Conservation (phyloP, 352 stramenopile genomes). For the Phytophthora sp. region DNA sequence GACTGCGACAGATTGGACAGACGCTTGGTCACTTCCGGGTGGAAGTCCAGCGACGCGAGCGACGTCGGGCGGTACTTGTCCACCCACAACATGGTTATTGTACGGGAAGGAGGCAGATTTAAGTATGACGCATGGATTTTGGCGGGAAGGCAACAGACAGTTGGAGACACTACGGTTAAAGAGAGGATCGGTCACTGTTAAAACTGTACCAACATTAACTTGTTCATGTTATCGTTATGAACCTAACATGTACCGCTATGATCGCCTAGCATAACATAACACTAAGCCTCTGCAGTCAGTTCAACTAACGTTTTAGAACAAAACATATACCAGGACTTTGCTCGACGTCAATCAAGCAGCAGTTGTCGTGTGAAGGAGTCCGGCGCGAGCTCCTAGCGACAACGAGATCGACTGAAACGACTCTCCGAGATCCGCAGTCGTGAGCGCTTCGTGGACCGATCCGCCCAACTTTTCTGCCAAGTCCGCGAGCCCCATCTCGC, state of each 20-base stretch:
- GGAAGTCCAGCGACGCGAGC: conserved; percentile 93
- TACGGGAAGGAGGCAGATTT: conserved; percentile 7
- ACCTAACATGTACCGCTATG: no score
- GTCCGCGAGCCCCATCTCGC: conserved; percentile 32
- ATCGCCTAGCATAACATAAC: no score
- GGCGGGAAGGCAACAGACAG: not conserved
- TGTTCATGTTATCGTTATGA: no score
- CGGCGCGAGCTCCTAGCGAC: conserved; percentile 44
- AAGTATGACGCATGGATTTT: not conserved
- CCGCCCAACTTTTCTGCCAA: conserved; percentile 40
- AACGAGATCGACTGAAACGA: conserved; percentile 49
- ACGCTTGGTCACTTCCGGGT: conserved; percentile 93
- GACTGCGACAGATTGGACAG: conserved; percentile 77
- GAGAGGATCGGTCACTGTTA: no score
- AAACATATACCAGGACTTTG: no score
- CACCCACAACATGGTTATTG: conserved; percentile 93
- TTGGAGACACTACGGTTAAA: no score
- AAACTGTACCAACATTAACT: no score
- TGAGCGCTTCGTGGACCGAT: conserved; percentile 34
- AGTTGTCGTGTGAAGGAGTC: conserved; percentile 30
- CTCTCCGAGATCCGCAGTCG: conserved; percentile 27
- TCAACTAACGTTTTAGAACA: no score
- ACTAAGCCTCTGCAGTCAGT: no score
- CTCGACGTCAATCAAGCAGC: conserved; percentile 1
- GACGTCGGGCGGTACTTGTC: conserved; percentile 97